These are phyloP conservation scores for Magnaporthiopsis rhizophila DNA, from an alignment of 2,329 filamentous ascomycete genomes.

Conservation along the genomic window DNA sequence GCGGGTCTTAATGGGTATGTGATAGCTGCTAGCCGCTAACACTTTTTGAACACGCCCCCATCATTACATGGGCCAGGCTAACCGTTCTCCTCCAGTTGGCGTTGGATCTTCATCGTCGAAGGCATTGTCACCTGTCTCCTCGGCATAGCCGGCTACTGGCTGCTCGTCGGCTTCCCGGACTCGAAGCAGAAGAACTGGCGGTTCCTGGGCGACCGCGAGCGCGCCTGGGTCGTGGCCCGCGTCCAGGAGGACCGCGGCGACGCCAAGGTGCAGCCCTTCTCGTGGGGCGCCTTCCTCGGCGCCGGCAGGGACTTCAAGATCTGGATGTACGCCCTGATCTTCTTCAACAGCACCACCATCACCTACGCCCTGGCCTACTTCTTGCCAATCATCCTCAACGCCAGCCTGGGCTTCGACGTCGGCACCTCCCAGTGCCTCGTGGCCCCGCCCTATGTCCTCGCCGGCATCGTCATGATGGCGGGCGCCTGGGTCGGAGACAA, in stretches of 20 bases:
- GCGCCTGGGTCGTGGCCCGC: conserved; percentile 42
- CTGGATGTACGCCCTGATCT: conserved; percentile 54
- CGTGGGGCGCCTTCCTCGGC: conserved; percentile 35
- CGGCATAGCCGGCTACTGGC: conserved; percentile 42
- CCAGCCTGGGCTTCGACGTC: conserved; percentile 55
- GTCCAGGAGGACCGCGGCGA: conserved; percentile 53
- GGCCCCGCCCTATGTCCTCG: conserved; percentile 60
- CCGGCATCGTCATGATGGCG: conserved; percentile 52
- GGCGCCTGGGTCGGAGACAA: conserved; percentile 59
- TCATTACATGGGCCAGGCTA: background rate
- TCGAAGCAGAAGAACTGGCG: conserved; percentile 39
- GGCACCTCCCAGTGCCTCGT: conserved; percentile 61
- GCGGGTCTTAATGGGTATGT: conserved; percentile 29
- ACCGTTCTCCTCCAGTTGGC: conserved; percentile 37
- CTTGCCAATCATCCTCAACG: conserved; percentile 63
- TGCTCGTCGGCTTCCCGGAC: conserved; percentile 59
- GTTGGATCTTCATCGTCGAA: conserved; percentile 57
- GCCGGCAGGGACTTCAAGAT: conserved; percentile 46
- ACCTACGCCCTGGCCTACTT: conserved; percentile 74
- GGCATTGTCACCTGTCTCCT: conserved; percentile 47
- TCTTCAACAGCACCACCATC: conserved; percentile 61
- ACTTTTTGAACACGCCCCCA: background rate
- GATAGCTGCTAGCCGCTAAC: background rate
- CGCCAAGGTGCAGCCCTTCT: conserved; percentile 44
- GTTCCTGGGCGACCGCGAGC: conserved; percentile 45